Evolutionary conservation across 768 basidiomycete species (phyloP).

Genomic region (Chlorophyllum brunneum): DNA sequence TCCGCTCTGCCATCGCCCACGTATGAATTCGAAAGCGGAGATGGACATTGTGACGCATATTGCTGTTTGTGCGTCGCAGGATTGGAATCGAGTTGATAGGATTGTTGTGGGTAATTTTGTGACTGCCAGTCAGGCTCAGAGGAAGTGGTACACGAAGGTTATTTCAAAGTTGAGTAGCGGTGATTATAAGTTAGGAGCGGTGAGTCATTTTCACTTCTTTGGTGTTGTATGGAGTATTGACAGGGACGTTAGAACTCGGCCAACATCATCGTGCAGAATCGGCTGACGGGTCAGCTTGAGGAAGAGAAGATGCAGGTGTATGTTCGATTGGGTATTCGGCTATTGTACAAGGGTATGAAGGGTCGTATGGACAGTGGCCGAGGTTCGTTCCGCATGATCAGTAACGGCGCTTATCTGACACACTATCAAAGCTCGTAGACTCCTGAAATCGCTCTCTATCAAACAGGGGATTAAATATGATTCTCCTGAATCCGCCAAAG

Average conservation of each 20-base stretch:
- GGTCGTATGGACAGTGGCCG: slow-evolving; percentile 85
- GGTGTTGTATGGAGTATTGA: not conserved
- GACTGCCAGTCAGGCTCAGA: slow-evolving; percentile 89
- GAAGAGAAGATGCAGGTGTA: slow-evolving; percentile 99
- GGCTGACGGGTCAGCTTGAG: slow-evolving; percentile 84
- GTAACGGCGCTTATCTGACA: slow-evolving; percentile 3
- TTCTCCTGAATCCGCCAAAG: slow-evolving; percentile 73
- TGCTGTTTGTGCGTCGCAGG: slow-evolving; percentile 92
- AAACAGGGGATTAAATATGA: slow-evolving; percentile 96
- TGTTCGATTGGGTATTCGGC: slow-evolving; percentile 85
- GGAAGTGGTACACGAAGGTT: slow-evolving; percentile 95
- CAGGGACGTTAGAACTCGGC: slow-evolving; percentile 73
- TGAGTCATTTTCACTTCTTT: slow-evolving; percentile 19
- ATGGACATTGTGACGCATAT: slow-evolving; percentile 95
- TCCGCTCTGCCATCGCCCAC: slow-evolving; percentile 87
- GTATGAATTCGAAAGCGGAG: slow-evolving; percentile 83
- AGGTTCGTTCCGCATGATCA: slow-evolving; percentile 42
- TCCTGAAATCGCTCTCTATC: slow-evolving; percentile 86
- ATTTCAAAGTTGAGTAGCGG: slow-evolving; percentile 84
- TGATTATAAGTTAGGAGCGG: slow-evolving; percentile 87
- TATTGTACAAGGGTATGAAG: slow-evolving; percentile 90
- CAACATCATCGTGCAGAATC: slow-evolving; percentile 97
- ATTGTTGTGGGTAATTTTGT: slow-evolving; percentile 95
- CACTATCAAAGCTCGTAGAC: slow-evolving; percentile 53
- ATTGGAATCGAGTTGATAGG: slow-evolving; percentile 85